Evolutionary conservation across 495 filamentous ascomycete species (phyloP).

Genomic region (Glonium stellatum): DNA sequence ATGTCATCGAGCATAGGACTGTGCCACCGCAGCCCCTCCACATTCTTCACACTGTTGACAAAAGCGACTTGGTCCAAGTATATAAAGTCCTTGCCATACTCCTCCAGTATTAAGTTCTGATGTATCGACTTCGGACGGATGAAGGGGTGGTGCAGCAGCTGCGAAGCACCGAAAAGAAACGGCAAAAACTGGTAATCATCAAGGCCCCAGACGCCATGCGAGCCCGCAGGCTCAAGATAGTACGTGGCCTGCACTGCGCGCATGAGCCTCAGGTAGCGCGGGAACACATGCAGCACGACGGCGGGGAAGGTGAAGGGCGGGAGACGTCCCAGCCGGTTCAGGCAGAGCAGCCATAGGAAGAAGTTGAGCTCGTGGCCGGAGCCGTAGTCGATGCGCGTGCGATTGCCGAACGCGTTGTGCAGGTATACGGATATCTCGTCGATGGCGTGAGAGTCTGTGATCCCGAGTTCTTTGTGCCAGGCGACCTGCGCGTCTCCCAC

Average conservation of each 20-base stretch:
- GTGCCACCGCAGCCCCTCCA: slow-evolving; percentile 92
- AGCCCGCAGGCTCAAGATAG: slow-evolving; percentile 83
- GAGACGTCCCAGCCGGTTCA: slow-evolving; percentile 71
- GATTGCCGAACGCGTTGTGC: slow-evolving; percentile 74
- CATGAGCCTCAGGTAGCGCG: slow-evolving; percentile 73
- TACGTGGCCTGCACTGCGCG: slow-evolving; percentile 79
- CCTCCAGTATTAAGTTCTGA: slow-evolving; percentile 75
- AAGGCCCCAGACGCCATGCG: slow-evolving; percentile 82
- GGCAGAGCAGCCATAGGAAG: slow-evolving; percentile 84
- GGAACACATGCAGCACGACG: slow-evolving; percentile 70
- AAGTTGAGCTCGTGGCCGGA: slow-evolving; percentile 97
- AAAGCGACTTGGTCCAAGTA: slow-evolving; percentile 90
- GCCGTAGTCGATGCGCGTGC: slow-evolving; percentile 89
- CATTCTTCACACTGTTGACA: slow-evolving; percentile 93
- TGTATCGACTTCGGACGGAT: slow-evolving; percentile 85
- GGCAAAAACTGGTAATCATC: slow-evolving; percentile 98
- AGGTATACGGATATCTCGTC: slow-evolving; percentile 75
- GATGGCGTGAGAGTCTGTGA: slow-evolving; percentile 46
- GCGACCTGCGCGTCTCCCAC: slow-evolving; percentile 46
- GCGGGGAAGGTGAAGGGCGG: slow-evolving; percentile 56
- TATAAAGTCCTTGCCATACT: slow-evolving; percentile 71
- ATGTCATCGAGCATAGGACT: slow-evolving; percentile 99
- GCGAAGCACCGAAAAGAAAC: slow-evolving; percentile 87
- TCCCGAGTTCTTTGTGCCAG: slow-evolving; percentile 47
- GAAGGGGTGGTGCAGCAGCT: slow-evolving; percentile 79